Base-by-base conservation (phyloP, 2,329 filamentous ascomycete species). In the Ramularia endophylla region DNA sequence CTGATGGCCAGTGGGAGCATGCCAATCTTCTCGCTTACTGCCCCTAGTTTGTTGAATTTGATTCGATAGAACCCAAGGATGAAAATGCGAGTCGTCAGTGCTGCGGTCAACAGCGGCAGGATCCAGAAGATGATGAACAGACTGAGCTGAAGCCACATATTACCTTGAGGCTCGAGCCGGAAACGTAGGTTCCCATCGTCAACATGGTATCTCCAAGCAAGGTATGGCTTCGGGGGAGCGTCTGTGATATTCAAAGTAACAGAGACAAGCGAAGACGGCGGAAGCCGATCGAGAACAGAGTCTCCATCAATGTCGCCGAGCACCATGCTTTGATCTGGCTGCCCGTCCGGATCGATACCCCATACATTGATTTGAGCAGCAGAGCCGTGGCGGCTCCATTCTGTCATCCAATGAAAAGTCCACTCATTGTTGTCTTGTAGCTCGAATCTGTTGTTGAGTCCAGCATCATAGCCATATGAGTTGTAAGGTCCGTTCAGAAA, bases 401-500 rank as follows among this genome's bases (percentile, higher is more conserved):
- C 79, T 2, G 71, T 67, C 68, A 79, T 73, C 43, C 79, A 75
- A 40, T 74, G 66, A 50, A 73, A 73, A 20, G 68, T 62, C 79
- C 79, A 82, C 3, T 62, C 58, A 38, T 75, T 65, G 15, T 58
- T 53, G 1, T 63, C 58, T 17, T 63, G 63, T 20, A 73, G 66
- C 15, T 65, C 56, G 59, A 81, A 70, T 2, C 61, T 48, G 39
- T 78, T 78, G 2, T 65, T 56, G 17, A 81, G 54, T 2, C 79
- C 79, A 13, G 70, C 67, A 53, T 82, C 79, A 52, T 72, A 81
- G 8, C 78, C 78, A 54, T 74, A 82, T 39, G 75, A 65, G 53
- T 82, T 82, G 57, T 73, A 81, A 0, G 70, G 67, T 1, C 79
- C 79, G 31, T 81, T 74, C 37, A 76, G 70, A 52, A 74, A 79